Evolutionary conservation across 768 basidiomycete species (phyloP).

Genomic region (Hysterangium stoloniferum): DNA sequence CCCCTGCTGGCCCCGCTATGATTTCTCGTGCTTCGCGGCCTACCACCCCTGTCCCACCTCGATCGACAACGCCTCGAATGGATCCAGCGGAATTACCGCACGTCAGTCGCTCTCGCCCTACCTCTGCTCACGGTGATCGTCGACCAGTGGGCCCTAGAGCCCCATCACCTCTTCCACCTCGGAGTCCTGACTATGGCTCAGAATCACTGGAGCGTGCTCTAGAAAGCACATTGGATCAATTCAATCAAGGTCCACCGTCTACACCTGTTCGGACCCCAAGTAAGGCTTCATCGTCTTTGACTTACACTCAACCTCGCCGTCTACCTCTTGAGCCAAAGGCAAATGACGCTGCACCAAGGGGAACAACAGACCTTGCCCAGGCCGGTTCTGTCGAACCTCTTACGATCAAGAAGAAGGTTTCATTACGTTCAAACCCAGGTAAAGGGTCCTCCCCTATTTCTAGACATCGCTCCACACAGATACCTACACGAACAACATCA

Average conservation of each 20-base stretch:
- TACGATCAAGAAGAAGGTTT: slow-evolving; percentile 79
- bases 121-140: slow-evolving; percentile 44
- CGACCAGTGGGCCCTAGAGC: slow-evolving; percentile 69
- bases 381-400: slow-evolving; percentile 58
- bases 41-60: no score
- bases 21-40: slow-evolving; percentile 23
- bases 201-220: slow-evolving; percentile 32
- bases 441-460: slow-evolving; percentile 27
- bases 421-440: slow-evolving; percentile 40
- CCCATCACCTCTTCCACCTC: slow-evolving; percentile 59
- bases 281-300: slow-evolving; percentile 31
- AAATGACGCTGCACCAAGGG: slow-evolving; percentile 51
- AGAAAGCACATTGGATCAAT: slow-evolving; percentile 30
- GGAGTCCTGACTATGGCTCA: slow-evolving; percentile 26
- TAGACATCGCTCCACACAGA: slow-evolving; percentile 4
- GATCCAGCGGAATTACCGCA: slow-evolving; percentile 3
- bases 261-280: slow-evolving; percentile 4
- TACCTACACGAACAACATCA: slow-evolving; percentile 33
- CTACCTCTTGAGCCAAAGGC: slow-evolving; percentile 52
- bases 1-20: slow-evolving; percentile 28
- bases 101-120: slow-evolving; percentile 32
- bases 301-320: slow-evolving; percentile 64
- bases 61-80: slow-evolving; percentile 32
- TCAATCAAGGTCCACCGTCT: slow-evolving; percentile 17
- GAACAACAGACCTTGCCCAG: slow-evolving; percentile 21